Evolutionary conservation across 441 rosid species (phyloP).

Genomic region (Aleurites moluccanus): DNA sequence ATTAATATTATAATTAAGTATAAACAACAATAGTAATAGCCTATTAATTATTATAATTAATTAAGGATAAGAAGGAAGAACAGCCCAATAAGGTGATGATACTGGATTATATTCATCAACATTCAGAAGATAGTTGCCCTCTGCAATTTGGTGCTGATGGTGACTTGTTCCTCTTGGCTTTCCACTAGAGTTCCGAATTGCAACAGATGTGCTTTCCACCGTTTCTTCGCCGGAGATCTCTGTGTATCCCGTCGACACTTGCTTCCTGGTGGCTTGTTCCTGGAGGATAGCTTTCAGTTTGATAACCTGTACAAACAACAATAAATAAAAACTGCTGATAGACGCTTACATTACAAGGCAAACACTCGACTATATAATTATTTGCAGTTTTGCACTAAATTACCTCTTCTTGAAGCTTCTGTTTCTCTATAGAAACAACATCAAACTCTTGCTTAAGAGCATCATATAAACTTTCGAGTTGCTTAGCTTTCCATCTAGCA

Average conservation of each 20-base stretch:
- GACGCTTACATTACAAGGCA: background rate
- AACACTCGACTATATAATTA: no score
- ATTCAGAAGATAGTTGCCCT: slow-evolving; percentile 37
- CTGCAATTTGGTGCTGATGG: slow-evolving; percentile 25
- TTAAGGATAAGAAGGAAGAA: slow-evolving; percentile 33
- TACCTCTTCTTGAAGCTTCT: slow-evolving; percentile 79
- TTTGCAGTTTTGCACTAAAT: slow-evolving; percentile 18
- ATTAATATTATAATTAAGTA: background rate
- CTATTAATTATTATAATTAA: background rate
- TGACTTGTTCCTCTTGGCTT: slow-evolving; percentile 5
- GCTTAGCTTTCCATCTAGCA: slow-evolving; percentile 92
- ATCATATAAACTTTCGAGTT: slow-evolving; percentile 71
- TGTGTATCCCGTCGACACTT: slow-evolving; percentile 47
- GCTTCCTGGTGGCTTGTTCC: slow-evolving; percentile 55
- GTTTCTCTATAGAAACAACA: slow-evolving; percentile 60
- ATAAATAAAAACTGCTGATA: background rate
- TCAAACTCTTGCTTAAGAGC: slow-evolving; percentile 66
- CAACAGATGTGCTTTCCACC: slow-evolving; percentile 62
- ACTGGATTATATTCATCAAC: slow-evolving; percentile 38
- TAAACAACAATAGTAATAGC: background rate
- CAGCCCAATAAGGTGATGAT: slow-evolving; percentile 39
- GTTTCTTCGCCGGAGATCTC: slow-evolving; percentile 72
- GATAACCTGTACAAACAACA: slow-evolving; percentile 48
- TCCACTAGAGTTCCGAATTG: slow-evolving; percentile 36
- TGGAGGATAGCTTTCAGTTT: slow-evolving; percentile 60